Evolutionary conservation across 805 yeast species (phyloP).

Genomic region (Ogataea chonburiensis): DNA sequence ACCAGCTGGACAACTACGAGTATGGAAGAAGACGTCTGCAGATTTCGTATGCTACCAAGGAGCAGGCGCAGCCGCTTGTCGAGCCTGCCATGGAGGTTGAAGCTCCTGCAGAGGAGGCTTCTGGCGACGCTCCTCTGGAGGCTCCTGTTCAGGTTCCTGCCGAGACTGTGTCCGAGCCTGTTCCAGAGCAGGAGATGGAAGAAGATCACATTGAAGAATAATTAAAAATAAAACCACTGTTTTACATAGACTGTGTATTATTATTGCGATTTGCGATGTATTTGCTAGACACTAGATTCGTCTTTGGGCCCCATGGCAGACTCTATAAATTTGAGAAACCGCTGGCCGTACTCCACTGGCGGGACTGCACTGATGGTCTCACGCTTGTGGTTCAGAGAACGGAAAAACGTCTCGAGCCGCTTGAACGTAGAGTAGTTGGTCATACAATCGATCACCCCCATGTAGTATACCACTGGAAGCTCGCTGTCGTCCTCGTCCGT

Average conservation of each 20-base stretch:
- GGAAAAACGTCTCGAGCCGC: slow-evolving; percentile 80
- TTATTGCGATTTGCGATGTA: slow-evolving; percentile 11
- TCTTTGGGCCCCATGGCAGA: slow-evolving; percentile 14
- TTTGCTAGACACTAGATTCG: slow-evolving; percentile 7
- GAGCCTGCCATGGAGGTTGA: slow-evolving; percentile 5
- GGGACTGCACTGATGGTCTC: slow-evolving; percentile 85
- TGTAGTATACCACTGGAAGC: slow-evolving; percentile 68
- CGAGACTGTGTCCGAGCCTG: slow-evolving; percentile 16
- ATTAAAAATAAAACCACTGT: slow-evolving; percentile 4
- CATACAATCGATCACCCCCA: slow-evolving; percentile 92
- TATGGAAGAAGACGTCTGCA: slow-evolving; percentile 79
- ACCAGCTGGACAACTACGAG: slow-evolving; percentile 70
- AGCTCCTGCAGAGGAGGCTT: slow-evolving; percentile 3
- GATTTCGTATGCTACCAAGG: slow-evolving; percentile 61
- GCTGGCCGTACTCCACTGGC: slow-evolving; percentile 82
- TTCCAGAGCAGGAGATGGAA: slow-evolving; percentile 15
- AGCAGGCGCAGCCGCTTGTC: slow-evolving; percentile 3
- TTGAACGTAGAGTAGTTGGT: slow-evolving; percentile 77
- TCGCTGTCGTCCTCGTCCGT: slow-evolving; percentile 64
- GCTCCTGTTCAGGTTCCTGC: slow-evolving; percentile 1
- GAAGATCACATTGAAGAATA: slow-evolving; percentile 15
- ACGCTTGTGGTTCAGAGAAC: slow-evolving; percentile 67
- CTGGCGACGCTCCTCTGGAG: slow-evolving; percentile 1
- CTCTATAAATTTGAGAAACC: slow-evolving; percentile 72
- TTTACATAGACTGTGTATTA: slow-evolving; percentile 12